phyloP scores from a whole-genome alignment of 768 basidiomycete genomes.

The Rhodosporidiobolus odoratus region DNA sequence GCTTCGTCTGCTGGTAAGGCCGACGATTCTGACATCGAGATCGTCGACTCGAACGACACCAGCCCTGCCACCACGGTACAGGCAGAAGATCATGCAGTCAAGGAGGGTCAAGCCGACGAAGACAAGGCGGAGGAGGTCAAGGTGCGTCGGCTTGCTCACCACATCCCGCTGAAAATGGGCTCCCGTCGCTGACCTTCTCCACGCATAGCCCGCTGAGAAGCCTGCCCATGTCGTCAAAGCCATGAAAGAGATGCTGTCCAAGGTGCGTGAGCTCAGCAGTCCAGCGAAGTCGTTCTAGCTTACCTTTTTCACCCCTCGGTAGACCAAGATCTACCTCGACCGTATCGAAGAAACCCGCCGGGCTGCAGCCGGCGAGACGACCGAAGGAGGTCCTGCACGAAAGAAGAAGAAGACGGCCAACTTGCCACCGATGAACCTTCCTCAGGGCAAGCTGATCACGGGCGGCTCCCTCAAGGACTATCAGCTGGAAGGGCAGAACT shows the following conservation, averaged over 20 bases:
- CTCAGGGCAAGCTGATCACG: slow-evolving; percentile 71
- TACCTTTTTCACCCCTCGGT: background rate
- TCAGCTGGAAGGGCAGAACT: slow-evolving; percentile 88
- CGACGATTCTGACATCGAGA: slow-evolving; percentile 1
- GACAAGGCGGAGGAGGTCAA: background rate
- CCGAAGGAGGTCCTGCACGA: background rate
- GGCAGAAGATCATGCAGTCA: too few relatives aligned
- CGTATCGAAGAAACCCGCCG: slow-evolving; percentile 9
- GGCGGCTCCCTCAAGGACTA: slow-evolving; percentile 82
- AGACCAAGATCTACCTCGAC: slow-evolving; percentile 18
- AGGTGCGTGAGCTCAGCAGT: background rate
- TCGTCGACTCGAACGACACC: background rate
- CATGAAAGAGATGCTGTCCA: slow-evolving; percentile 1
- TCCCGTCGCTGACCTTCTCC: background rate
- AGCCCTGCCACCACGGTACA: background rate
- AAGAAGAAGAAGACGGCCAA: slow-evolving; percentile 1
- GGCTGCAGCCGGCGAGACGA: background rate
- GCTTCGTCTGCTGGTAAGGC: background rate
- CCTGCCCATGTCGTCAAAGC: background rate
- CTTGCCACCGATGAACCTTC: background rate
- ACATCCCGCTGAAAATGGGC: background rate
- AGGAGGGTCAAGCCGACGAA: slow-evolving; percentile 1
- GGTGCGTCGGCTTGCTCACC: background rate
- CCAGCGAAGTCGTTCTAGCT: background rate
- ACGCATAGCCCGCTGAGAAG: background rate